A percentile compares a stretch with the other conserved stretches of the same genome.
These are phyloP conservation scores for Entonaema liquescens DNA, from an alignment of 495 filamentous ascomycete species.

Conservation along the genomic window DNA sequence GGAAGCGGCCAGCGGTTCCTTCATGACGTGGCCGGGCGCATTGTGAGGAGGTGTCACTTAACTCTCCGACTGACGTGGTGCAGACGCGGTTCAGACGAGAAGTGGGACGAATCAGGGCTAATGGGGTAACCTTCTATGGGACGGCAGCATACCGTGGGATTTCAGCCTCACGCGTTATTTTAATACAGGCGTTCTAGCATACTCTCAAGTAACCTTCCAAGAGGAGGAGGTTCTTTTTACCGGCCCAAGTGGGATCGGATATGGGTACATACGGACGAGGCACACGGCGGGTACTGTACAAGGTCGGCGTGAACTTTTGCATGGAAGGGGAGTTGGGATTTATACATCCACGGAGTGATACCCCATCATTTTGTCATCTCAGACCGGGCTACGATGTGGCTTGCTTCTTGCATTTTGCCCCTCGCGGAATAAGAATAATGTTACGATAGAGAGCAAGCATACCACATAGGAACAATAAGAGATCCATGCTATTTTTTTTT, in stretches of 20 bases:
- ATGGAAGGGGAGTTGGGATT: slow-evolving; percentile 39
- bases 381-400: neutral
- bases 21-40: slow-evolving; percentile 2
- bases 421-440: neutral
- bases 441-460: slow-evolving; percentile 5
- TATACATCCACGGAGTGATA: slow-evolving; percentile 36
- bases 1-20: slow-evolving; percentile 48
- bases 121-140: neutral
- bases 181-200: neutral
- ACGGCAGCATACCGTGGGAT: neutral
- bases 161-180: neutral
- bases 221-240: slow-evolving; percentile 8
- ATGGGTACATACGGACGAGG: slow-evolving; percentile 20
- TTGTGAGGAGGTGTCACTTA: neutral
- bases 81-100: slow-evolving; percentile 29
- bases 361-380: slow-evolving; percentile 27
- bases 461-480: neutral
- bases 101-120: slow-evolving; percentile 4
- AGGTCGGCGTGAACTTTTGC: slow-evolving; percentile 18
- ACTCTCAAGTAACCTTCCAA: neutral
- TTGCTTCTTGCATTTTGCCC: slow-evolving; percentile 1
- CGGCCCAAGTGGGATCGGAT: neutral
- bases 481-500: neutral
- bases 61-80: slow-evolving; percentile 30
- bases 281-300: slow-evolving; percentile 5